phyloP scores from a whole-genome alignment of 768 basidiomycete genomes.

The Symmetrospora coprosmae region DNA sequence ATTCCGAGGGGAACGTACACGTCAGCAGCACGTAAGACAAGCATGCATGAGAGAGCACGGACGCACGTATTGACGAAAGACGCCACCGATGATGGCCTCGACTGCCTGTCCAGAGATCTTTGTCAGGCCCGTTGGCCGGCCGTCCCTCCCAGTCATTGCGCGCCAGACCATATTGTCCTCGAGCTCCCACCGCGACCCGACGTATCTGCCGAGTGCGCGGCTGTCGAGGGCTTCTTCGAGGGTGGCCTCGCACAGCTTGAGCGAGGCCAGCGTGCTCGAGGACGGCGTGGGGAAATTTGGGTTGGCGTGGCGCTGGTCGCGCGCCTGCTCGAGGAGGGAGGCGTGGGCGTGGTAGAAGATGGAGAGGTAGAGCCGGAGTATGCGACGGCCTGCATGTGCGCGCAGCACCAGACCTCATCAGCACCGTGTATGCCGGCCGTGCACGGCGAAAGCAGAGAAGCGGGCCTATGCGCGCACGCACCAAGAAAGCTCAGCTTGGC shows the following conservation, averaged over 20 bases:
- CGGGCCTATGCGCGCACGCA: background rate
- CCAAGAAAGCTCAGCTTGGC: constrained; percentile 6
- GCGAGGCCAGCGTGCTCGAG: too few species aligned
- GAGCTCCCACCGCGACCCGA: constrained; percentile 9
- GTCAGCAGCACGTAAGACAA: background rate
- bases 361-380: constrained; percentile 10
- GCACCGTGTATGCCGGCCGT: background rate
- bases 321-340: background rate
- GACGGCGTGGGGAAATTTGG: too few species aligned
- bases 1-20: background rate
- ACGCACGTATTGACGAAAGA: constrained; percentile 12
- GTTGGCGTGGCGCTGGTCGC: background rate
- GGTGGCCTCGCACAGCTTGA: background rate
- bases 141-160: constrained; percentile 4
- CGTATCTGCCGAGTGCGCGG: background rate
- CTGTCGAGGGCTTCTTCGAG: constrained; percentile 3
- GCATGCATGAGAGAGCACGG: too few species aligned
- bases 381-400: constrained; percentile 17
- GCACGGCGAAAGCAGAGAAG: background rate
- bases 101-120: constrained; percentile 11
- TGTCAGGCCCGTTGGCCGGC: background rate
- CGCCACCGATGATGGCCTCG: constrained; percentile 16
- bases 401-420: too few species aligned
- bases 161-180: constrained; percentile 12
- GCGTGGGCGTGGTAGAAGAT: constrained; percentile 13